A percentile compares a stretch with the other conserved stretches of the same genome.
Evolutionary conservation across 1,284 basidiomycete genomes (phyloP).

Genomic region (Cryptococcus sp.): DNA sequence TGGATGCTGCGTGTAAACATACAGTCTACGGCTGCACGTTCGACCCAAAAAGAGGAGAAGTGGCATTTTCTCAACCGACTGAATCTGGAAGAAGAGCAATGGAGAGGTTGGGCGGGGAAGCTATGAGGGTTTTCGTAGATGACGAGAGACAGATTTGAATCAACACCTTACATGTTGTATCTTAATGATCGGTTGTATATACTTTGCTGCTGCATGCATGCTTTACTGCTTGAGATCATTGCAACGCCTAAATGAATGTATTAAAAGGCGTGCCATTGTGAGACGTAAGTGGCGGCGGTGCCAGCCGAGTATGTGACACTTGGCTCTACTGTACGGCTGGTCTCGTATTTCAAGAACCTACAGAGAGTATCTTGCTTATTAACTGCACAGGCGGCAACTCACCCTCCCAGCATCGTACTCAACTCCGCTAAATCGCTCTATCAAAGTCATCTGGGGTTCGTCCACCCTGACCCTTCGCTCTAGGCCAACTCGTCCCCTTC

Average conservation of each 20-base stretch:
- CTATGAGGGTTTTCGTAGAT: slow-evolving; percentile 42
- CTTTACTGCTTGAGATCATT: background rate
- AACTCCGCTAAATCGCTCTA: no score
- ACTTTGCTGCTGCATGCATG: background rate
- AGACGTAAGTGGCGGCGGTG: no score
- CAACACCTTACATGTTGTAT: background rate
- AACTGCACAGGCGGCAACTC: no score
- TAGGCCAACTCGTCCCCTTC: background rate
- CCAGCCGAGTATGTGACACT: no score
- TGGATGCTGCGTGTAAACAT: slow-evolving; percentile 39
- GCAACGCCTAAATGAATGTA: background rate
- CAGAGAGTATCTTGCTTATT: no score
- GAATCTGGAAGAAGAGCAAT: slow-evolving; percentile 46
- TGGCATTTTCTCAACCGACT: slow-evolving; percentile 52
- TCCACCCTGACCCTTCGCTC: no score
- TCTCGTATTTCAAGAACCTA: no score
- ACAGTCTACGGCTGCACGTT: slow-evolving; percentile 48
- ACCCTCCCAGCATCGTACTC: no score
- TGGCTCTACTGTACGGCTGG: no score
- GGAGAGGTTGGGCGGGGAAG: slow-evolving; percentile 41
- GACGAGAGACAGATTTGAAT: slow-evolving; percentile 41
- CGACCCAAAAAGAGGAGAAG: slow-evolving; percentile 27
- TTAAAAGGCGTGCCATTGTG: no score
- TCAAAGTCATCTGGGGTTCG: no score
- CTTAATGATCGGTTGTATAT: no score